Base-by-base conservation (phyloP, 148 eudicot species). In the Nepenthes gracilis region DNA sequence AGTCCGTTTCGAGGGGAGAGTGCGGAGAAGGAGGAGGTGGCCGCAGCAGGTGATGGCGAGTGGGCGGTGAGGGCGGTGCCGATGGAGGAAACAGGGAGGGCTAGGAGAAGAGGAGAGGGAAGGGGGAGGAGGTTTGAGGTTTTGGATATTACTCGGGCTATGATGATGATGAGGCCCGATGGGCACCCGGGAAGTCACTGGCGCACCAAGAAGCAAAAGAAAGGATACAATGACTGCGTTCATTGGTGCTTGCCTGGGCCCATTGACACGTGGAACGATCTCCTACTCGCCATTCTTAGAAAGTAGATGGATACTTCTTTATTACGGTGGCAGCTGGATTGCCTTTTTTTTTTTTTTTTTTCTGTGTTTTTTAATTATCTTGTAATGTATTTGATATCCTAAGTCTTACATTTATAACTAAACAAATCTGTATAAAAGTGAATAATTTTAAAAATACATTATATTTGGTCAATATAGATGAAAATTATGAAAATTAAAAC, bases 201-300 rank as follows among this genome's bases (percentile, higher is more conserved):
- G 84, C 80, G 74, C 2, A 23, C 0, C 23, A 75, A 81, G 14
- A 75, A 69, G 45, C 77, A 77, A 78, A 81, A 70, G 78, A 77
- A 81, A 54, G 93, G 93, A 13, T 83, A 75, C 36, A 79, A 72
- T 52, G 96, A 89, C 59, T 89, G 96, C 61, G 75, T 80, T 9
- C 97, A 89, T 63, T 89, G 97, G 94, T 88, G 96, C 65, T 37
- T 85, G 77, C 93, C 96, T 0, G 93, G 96, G 2, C 96, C 96
- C 0, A 61, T 89, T 49, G 97, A 89, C 67, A 14, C 63, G 1
- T 89, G 97, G 93, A 89, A 74, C 54, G 87, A 89, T 50, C 63
- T 89, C 55, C 33, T 89, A 58, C 36, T 81, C 48, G 85, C 81
- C 33, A 40, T 89, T 63, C 67, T 64, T 64, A 54, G 38, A n/a